Conservation (phyloP, 305 asterid genomes). For the Fraxinus paxiana region DNA sequence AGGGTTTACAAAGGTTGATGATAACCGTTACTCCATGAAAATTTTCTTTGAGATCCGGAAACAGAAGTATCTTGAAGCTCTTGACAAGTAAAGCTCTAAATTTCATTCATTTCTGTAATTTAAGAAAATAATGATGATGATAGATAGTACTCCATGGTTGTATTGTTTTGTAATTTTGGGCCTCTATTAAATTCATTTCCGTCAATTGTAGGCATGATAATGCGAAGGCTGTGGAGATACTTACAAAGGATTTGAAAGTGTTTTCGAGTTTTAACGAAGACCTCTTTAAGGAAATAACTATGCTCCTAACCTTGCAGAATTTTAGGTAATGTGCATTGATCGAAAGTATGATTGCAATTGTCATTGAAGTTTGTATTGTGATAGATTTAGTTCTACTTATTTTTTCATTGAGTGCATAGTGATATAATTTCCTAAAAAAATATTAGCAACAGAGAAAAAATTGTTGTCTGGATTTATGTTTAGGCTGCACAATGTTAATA, state of each 20-base stretch:
- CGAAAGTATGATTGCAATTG: neutral
- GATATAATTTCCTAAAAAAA: neutral
- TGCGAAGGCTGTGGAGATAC: conserved; percentile 57
- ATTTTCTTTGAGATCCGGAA: conserved; percentile 63
- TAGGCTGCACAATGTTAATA: neutral
- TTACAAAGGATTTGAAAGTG: conserved; percentile 51
- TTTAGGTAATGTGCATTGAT: conserved; percentile 39
- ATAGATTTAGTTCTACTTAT: neutral
- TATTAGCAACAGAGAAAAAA: neutral
- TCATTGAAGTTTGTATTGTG: neutral
- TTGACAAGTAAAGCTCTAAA: conserved; percentile 39
- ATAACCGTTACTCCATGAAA: conserved; percentile 54
- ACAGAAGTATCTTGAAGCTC: conserved; percentile 66
- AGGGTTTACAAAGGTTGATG: conserved; percentile 58
- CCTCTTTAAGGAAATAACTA: conserved; percentile 54
- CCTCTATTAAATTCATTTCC: conserved; percentile 9
- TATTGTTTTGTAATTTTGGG: neutral
- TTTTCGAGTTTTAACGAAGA: conserved; percentile 49
- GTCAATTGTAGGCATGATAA: conserved; percentile 40
- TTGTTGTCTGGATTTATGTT: neutral
- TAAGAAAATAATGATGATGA: conserved; percentile 6
- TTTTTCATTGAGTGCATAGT: neutral
- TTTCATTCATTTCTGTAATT: neutral
- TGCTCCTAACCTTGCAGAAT: conserved; percentile 50
- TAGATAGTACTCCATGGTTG: neutral